Conservation (phyloP, 768 basidiomycete genomes). For the Erythrobasidium yunnanense region DNA sequence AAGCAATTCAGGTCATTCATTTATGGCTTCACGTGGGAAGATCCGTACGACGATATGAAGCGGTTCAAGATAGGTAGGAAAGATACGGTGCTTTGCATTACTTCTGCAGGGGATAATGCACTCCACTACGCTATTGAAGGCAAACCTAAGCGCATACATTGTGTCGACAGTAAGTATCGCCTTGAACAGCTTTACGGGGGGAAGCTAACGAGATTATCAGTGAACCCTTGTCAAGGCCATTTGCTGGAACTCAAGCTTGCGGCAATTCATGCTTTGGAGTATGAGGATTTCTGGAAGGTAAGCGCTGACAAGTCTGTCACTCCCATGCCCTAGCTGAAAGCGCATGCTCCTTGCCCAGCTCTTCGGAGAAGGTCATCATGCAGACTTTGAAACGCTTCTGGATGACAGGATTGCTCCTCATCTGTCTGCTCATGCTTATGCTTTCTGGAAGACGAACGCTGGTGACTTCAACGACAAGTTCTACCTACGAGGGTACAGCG, state of each 20-base stretch:
- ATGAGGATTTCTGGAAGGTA: conserved; percentile 51
- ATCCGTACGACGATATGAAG: conserved; percentile 62
- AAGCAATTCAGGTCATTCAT: conserved; percentile 48
- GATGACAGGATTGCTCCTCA: conserved; percentile 55
- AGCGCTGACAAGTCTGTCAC: too few relatives aligned
- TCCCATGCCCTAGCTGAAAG: too few relatives aligned
- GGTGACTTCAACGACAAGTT: conserved; percentile 49
- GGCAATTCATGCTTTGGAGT: conserved; percentile 49
- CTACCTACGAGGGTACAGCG: conserved; percentile 55
- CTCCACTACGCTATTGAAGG: conserved; percentile 66
- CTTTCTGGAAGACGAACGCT: conserved; percentile 62
- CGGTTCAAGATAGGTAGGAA: conserved; percentile 52
- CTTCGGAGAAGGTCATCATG: conserved; percentile 57
- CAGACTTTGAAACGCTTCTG: conserved; percentile 53
- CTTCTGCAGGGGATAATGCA: conserved; percentile 68
- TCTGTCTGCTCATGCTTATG: conserved; percentile 61
- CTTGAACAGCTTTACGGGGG: neutral
- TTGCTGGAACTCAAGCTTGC: conserved; percentile 69
- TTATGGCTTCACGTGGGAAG: conserved; percentile 48
- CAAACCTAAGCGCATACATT: conserved; percentile 46
- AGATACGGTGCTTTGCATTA: conserved; percentile 63
- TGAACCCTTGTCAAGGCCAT: conserved; percentile 68
- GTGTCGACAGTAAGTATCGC: conserved; percentile 16
- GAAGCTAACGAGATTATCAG: neutral
- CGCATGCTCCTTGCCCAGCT: too few relatives aligned